Evolutionary conservation across 345 rosid genomes (phyloP).

Genomic region (Eucalyptus brandiana): DNA sequence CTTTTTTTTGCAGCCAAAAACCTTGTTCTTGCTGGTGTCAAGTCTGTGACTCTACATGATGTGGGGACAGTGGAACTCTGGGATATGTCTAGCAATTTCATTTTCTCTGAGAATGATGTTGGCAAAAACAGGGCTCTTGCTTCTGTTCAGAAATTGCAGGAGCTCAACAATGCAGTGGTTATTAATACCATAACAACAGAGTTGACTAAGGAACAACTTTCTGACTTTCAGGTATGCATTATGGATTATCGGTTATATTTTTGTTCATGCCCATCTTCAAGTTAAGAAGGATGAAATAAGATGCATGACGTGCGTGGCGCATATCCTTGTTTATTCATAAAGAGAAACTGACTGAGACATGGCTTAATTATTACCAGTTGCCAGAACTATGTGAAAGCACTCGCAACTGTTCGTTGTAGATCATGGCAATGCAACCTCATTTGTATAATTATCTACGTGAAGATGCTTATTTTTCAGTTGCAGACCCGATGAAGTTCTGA

Average conservation of each 20-base stretch:
- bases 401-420: neutral
- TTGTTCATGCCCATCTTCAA: neutral
- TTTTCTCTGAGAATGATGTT: conserved; percentile 69
- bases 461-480: neutral
- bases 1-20: conserved; percentile 67
- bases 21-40: conserved; percentile 94
- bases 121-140: conserved; percentile 96
- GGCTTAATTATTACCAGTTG: neutral
- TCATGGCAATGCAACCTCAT: neutral
- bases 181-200: conserved; percentile 59
- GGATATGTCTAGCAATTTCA: conserved; percentile 89
- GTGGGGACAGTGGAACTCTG: conserved; percentile 72
- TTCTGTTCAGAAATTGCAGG: conserved; percentile 90
- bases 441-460: neutral
- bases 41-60: conserved; percentile 95
- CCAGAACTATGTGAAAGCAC: neutral
- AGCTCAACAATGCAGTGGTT: conserved; percentile 81
- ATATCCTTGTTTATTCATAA: neutral
- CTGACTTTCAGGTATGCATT: conserved; percentile 63
- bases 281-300: neutral
- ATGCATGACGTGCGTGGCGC: neutral
- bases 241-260: neutral
- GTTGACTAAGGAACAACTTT: conserved; percentile 67
- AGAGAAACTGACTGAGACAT: neutral
- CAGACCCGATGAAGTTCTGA: neutral